These are phyloP conservation scores for Agarophyton chilense DNA, from an alignment of 23 red algal species.

Conservation along the genomic window DNA sequence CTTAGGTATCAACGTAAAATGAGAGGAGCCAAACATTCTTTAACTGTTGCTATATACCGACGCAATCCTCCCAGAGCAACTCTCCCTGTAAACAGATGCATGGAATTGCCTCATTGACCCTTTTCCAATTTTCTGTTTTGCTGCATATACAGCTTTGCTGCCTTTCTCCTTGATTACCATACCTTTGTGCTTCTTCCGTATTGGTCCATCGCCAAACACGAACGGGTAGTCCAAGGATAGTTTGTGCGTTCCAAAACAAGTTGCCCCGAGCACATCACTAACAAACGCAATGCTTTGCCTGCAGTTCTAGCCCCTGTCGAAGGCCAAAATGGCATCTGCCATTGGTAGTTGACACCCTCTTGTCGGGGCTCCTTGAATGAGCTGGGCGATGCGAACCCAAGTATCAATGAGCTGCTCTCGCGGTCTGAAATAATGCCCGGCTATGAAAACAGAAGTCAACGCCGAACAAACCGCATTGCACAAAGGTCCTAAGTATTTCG, in stretches of 20 bases:
- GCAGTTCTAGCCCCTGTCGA: slow-evolving; percentile 18
- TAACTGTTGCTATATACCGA: background rate
- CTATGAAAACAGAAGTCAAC: background rate
- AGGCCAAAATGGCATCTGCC: slow-evolving; percentile 9
- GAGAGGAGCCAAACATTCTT: background rate
- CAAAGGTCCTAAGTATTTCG: background rate
- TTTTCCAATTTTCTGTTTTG: background rate
- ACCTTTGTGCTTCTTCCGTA: background rate
- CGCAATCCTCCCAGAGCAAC: slow-evolving; percentile 1
- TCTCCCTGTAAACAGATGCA: too few relatives aligned
- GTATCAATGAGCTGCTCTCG: background rate
- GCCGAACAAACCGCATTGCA: slow-evolving; percentile 7
- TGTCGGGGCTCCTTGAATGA: slow-evolving; percentile 14
- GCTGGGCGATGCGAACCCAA: slow-evolving; percentile 1
- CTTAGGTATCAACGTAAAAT: background rate
- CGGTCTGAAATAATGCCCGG: background rate
- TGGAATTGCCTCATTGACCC: background rate
- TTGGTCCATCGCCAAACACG: slow-evolving; percentile 24
- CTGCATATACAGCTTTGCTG: background rate
- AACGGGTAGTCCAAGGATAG: slow-evolving; percentile 5
- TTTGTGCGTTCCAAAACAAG: background rate
- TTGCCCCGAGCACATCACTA: background rate
- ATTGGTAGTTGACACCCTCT: background rate
- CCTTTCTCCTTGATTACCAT: background rate
- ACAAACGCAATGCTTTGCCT: background rate